Percentiles rank a stretch among this genome's conserved stretches.
These are phyloP conservation scores for Aspergillus ibericus DNA, from an alignment of 2,329 filamentous ascomycete species.

Conservation along the genomic window DNA sequence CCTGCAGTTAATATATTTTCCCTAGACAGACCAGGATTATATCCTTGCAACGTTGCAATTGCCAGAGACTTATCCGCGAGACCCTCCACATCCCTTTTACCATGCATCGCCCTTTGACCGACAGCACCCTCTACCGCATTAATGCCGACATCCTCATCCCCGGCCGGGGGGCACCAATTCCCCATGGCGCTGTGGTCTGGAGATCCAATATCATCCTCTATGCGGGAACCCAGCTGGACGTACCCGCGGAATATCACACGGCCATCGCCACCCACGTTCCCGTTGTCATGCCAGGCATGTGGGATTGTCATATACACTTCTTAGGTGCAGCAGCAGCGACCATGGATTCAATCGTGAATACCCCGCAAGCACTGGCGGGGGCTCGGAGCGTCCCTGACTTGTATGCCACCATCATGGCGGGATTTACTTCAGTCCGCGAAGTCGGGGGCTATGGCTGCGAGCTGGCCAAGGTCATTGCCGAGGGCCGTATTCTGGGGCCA, in stretches of 20 bases:
- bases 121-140: constrained; percentile 10
- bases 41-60: not conserved
- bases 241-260: constrained; percentile 35
- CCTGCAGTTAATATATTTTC: not conserved
- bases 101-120: constrained; percentile 4
- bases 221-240: constrained; percentile 34
- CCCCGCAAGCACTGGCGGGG: constrained; percentile 38
- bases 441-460: constrained; percentile 51
- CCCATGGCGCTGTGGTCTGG: constrained; percentile 42
- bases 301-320: constrained; percentile 56
- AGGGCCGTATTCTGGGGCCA: constrained; percentile 49
- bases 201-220: constrained; percentile 43
- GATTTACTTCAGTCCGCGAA: constrained; percentile 55
- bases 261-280: constrained; percentile 38
- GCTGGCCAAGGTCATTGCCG: constrained; percentile 44
- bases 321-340: constrained; percentile 33
- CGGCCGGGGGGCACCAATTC: constrained; percentile 47
- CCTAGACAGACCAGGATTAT: not conserved
- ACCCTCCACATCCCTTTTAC: not conserved
- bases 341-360: constrained; percentile 10
- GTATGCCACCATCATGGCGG: constrained; percentile 46
- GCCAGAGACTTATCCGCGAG: not conserved
- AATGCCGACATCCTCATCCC: constrained; percentile 48
- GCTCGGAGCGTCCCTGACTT: constrained; percentile 46
- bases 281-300: constrained; percentile 54